Base-by-base conservation (phyloP, 305 asterid species). In the Fraxinus sp. region DNA sequence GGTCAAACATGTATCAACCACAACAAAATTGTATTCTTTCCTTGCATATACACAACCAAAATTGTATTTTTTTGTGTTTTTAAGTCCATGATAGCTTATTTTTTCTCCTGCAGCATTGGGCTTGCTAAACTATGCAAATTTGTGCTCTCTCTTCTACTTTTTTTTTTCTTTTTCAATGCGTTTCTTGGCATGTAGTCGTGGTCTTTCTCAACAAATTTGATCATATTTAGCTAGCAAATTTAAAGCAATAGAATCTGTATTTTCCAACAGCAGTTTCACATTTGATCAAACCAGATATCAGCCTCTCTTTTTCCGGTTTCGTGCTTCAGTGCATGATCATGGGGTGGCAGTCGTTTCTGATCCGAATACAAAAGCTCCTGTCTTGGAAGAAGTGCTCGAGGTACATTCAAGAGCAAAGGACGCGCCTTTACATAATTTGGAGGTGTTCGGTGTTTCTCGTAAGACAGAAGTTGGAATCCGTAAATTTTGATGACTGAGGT, bases 351-450 rank as follows among this genome's bases (percentile, higher is more conserved):
- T 72, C 77, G 14, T 14, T 72, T 72, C 28, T 77, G 80, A 30
- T 26, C 46, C 84, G 72, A 79, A 41, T 57, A 16, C 78, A 79
- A 28, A 90, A 89, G 87, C 57, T 88, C 55, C 84, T 78, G 73
- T 78, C 92, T 7, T 86, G 92, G 93, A 82, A 75, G 14, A 91
- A 89, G 87, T 93, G 94, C 39, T 84, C 95, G 7, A 89, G 89
- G 78, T 92, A 84, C 89, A 83, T 93, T 59, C 96, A 92, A 83
- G 98, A 93, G 88, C 92, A 88, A 72, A 86, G 95, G 79, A 94
- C 98, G 7, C 87, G 96, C 18, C 72, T 94, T 75, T 90, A 94
- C 87, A 94, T 94, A 73, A 83, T 94, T 7, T 94, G 98, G 98
- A 90, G 87, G 86, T 94, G 98, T 86, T 91, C 91, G 0, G 79